Evolutionary conservation across 495 filamentous ascomycete genomes (phyloP).

Genomic region (Aspergillus panamensis): DNA sequence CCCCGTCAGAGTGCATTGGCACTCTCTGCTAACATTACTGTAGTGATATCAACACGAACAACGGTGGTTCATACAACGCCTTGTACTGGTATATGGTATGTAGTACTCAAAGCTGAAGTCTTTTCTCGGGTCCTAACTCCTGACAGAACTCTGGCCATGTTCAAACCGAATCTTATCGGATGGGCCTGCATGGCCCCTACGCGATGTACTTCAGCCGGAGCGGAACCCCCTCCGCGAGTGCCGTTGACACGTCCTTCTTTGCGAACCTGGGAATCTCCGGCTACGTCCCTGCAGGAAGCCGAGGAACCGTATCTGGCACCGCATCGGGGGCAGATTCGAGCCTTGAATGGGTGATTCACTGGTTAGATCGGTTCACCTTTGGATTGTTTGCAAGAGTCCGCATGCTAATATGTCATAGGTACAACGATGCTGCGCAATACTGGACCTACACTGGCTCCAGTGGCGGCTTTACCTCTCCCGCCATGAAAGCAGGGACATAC

Average conservation of each 20-base stretch:
- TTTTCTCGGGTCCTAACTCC: neutral
- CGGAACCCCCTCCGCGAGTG: slow-evolving; percentile 46
- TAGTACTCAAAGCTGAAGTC: neutral
- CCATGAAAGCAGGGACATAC: slow-evolving; percentile 66
- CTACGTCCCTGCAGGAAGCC: slow-evolving; percentile 49
- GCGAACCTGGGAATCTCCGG: slow-evolving; percentile 53
- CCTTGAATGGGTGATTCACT: slow-evolving; percentile 55
- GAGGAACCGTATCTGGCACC: slow-evolving; percentile 58
- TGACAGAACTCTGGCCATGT: slow-evolving; percentile 34
- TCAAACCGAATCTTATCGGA: slow-evolving; percentile 58
- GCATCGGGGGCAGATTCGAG: slow-evolving; percentile 51
- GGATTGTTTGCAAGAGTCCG: neutral
- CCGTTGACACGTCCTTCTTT: slow-evolving; percentile 57
- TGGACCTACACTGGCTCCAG: slow-evolving; percentile 54
- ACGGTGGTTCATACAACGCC: slow-evolving; percentile 53
- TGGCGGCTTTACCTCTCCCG: slow-evolving; percentile 57
- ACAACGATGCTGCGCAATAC: slow-evolving; percentile 59
- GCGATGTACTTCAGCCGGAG: slow-evolving; percentile 58
- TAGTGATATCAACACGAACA: slow-evolving; percentile 64
- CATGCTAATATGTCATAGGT: slow-evolving; percentile 22
- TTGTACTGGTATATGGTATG: slow-evolving; percentile 65
- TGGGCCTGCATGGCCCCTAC: slow-evolving; percentile 67
- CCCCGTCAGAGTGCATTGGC: neutral
- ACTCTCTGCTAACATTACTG: slow-evolving; percentile 22
- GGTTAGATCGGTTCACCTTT: slow-evolving; percentile 26